Conservation (phyloP, 129 eudicot genomes). For the Kitagawia praeruptora region DNA sequence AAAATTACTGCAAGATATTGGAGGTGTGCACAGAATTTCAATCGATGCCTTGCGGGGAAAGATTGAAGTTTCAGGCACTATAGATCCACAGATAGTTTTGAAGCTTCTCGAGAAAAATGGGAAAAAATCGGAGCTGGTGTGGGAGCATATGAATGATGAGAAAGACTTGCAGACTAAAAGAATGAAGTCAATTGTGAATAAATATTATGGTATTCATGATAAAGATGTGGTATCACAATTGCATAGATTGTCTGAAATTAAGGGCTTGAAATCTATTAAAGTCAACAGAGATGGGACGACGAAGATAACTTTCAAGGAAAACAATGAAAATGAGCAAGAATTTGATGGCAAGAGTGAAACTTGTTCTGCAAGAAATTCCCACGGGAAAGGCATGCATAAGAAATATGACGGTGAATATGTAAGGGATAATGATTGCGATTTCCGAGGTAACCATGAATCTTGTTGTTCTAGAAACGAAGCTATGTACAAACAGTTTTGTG, state of each 20-base stretch:
- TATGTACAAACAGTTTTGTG: background rate
- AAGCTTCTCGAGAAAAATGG: background rate
- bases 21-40: background rate
- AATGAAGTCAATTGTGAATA: background rate
- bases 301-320: background rate
- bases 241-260: background rate
- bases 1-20: conserved; percentile 5
- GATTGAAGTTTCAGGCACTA: background rate
- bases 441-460: background rate
- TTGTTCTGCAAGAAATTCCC: background rate
- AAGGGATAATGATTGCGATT: background rate
- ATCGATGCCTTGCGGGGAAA: background rate
- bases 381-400: background rate
- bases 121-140: background rate
- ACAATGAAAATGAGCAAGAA: background rate
- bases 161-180: background rate
- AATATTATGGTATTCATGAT: background rate
- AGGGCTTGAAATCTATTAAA: conserved; percentile 1
- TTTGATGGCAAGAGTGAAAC: background rate
- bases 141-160: background rate
- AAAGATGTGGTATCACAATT: background rate
- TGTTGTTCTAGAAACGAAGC: background rate
- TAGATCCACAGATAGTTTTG: background rate
- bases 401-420: background rate
- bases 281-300: background rate